phyloP scores from a whole-genome alignment of 208 protist genomes.

The Crithidia thermophila region DNA sequence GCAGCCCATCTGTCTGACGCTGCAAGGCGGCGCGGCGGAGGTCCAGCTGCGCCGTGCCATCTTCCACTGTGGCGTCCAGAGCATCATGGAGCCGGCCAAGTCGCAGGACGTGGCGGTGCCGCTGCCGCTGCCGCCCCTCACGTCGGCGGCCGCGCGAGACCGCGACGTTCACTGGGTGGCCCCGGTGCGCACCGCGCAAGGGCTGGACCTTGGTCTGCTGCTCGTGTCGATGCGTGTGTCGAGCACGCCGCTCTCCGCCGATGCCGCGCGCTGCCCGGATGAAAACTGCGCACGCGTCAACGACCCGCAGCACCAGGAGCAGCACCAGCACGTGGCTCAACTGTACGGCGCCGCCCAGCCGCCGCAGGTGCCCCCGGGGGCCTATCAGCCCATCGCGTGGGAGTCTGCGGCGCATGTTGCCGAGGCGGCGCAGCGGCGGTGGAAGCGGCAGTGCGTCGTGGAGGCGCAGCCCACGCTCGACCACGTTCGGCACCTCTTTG shows the following conservation, averaged over 20 bases:
- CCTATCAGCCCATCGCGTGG: constrained; percentile 82
- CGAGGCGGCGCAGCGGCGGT: constrained; percentile 59
- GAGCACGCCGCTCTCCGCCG: constrained; percentile 49
- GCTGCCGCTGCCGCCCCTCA: constrained; percentile 65
- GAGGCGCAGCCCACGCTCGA: constrained; percentile 66
- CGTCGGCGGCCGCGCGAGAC: constrained; percentile 44
- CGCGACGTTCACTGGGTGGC: constrained; percentile 78
- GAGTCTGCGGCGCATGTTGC: constrained; percentile 65
- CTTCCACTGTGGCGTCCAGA: constrained; percentile 82
- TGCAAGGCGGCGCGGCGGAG: constrained; percentile 26
- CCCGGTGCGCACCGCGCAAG: constrained; percentile 61
- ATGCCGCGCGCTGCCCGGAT: constrained; percentile 48
- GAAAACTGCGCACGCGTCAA: constrained; percentile 66
- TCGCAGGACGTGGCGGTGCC: constrained; percentile 60
- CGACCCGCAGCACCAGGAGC: constrained; percentile 78
- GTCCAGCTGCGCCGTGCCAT: constrained; percentile 19
- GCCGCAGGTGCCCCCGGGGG: constrained; percentile 58
- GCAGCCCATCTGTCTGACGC: constrained; percentile 38
- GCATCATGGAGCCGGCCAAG: constrained; percentile 37
- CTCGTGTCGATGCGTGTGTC: constrained; percentile 65
- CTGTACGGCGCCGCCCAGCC: constrained; percentile 39
- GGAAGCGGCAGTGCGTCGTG: constrained; percentile 57
- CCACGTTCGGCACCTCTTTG: constrained; percentile 86
- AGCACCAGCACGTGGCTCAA: constrained; percentile 66
- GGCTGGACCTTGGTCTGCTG: constrained; percentile 69